Evolutionary conservation across 129 eudicot genomes (phyloP), one percentile per base, ranked within the genome.

Genomic region (Calendula officinalis): DNA sequence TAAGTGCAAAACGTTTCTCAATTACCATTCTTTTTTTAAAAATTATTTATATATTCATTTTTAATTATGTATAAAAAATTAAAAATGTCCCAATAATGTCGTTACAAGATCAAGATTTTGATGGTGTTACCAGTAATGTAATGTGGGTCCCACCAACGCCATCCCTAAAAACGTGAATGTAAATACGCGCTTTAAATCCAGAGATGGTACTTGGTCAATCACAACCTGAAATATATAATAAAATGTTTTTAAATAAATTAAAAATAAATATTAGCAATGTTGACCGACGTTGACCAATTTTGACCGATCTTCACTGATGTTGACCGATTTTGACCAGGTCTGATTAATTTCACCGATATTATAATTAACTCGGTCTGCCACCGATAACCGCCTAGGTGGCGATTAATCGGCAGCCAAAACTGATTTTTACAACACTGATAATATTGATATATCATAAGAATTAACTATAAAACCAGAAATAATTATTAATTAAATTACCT

Each of bases 131-230:
- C 96, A 85, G 81, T 83, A 83, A 77, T 92, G 98, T 82, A 92
- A 84, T 64, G 91, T 78, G 8, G 98, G 96, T 27, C 98, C 98
- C 27, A 92, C 98, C 74, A 92, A 79, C 14, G 58, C 87, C 76
- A 92, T 66, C 53, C 98, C 98, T 65, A 92, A 45, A 59, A 88
- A 72, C n/a, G 91, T 81, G 89, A 92, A 88, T 8, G 75, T 34
- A 69, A 60, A 77, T 54, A 76, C 78, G 46, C 98, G 86, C 80
- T 83, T 88, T 69, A 83, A 45, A 68, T 92, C 99, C 58, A 78
- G 56, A 43, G 92, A 81, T 50, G 95, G 87, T 47, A 77, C 83
- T 73, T 81, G 54, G 54, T 92, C 98, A 39, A 92, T 80, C 39
- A 68, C 69, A 33, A 92, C 77, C 98, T 88, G 84, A 22, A 22